Percentiles rank a stretch among this genome's conserved stretches.
Conservation (phyloP, 2,329 filamentous ascomycete genomes). For the Aspergillus nomiae region DNA sequence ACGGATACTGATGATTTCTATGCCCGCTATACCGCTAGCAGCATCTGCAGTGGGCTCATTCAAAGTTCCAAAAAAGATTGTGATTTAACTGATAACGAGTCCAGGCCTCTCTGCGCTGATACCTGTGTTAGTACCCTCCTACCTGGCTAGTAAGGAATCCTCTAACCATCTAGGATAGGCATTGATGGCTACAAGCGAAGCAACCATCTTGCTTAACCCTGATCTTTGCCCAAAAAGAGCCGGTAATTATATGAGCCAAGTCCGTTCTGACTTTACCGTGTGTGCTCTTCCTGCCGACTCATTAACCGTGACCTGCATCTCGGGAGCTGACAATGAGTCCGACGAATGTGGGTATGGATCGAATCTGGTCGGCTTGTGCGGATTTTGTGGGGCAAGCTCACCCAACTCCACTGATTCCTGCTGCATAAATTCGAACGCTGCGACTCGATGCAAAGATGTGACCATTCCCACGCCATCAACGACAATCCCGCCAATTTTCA, state of each 20-base stretch:
- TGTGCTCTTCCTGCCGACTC: slow-evolving; percentile 82
- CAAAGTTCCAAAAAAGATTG: slow-evolving; percentile 81
- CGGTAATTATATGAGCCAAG: slow-evolving; percentile 69
- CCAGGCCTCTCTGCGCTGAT: slow-evolving; percentile 81
- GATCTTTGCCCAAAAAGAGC: slow-evolving; percentile 70
- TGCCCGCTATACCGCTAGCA: slow-evolving; percentile 87
- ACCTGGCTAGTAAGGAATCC: neutral
- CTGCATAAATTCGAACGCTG: slow-evolving; percentile 80
- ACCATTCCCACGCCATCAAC: slow-evolving; percentile 69
- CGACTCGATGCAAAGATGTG: slow-evolving; percentile 73
- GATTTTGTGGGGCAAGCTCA: slow-evolving; percentile 80
- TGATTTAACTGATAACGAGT: slow-evolving; percentile 62
- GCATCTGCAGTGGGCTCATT: slow-evolving; percentile 90
- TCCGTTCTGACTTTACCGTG: slow-evolving; percentile 88
- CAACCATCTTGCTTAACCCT: slow-evolving; percentile 74
- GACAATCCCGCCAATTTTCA: slow-evolving; percentile 60
- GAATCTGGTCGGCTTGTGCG: slow-evolving; percentile 74
- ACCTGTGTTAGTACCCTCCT: slow-evolving; percentile 68
- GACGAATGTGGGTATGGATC: slow-evolving; percentile 82
- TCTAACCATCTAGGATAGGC: slow-evolving; percentile 54
- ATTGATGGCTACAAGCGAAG: slow-evolving; percentile 84
- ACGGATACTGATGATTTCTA: slow-evolving; percentile 81
- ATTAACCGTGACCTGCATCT: slow-evolving; percentile 73
- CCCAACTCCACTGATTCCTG: slow-evolving; percentile 94
- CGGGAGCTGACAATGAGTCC: slow-evolving; percentile 76